Base-by-base conservation (phyloP, 2,329 filamentous ascomycete species). In the Magnaporthales sp. region DNA sequence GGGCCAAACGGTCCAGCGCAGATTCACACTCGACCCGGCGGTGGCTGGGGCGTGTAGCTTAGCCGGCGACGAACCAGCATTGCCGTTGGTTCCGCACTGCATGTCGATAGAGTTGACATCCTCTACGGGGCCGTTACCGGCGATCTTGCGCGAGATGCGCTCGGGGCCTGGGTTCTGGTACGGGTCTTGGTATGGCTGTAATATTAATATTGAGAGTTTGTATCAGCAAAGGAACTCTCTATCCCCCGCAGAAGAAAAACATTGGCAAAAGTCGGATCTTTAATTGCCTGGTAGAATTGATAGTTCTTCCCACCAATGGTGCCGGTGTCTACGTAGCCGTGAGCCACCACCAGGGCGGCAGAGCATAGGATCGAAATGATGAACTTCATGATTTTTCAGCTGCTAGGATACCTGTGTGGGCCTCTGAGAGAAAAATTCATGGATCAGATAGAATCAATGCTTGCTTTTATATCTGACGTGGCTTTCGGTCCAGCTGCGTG, bases 71-170 rank as follows among this genome's bases (percentile, higher is more conserved):
- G 83, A 82, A 22, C 82, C 84, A 5, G 75, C 72, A 66, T 78
- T 72, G 24, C 83, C 83, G 8, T 81, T 81, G 19, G 75, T 83
- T 62, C 81, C 81, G 75, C 86, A 88, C 72, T 87, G 84, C 8
- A 88, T 66, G 68, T 87, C 85, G 67, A 81, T 77, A 13, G 79
- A 77, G 1, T 79, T 80, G 8, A 87, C 73, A 67, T 87, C 81
- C 67, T 82, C 75, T 26, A 88, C 80, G 0, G 85, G 85, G 3
- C 86, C 85, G 73, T 87, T 87, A 51, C 84, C 84, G 67, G 83
- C 79, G 67, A 88, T 81, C 8, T 78, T 77, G 22, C 85, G 82
- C n/a, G 85, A 85, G 72, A 87, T 81, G n/a, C 84, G 79, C 60
- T 82, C 70, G 19, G 82, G 81, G 62, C 66, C 68, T 13, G 74